Conservation (phyloP, 2,329 filamentous ascomycete genomes). For the Alternaria burnsii region DNA sequence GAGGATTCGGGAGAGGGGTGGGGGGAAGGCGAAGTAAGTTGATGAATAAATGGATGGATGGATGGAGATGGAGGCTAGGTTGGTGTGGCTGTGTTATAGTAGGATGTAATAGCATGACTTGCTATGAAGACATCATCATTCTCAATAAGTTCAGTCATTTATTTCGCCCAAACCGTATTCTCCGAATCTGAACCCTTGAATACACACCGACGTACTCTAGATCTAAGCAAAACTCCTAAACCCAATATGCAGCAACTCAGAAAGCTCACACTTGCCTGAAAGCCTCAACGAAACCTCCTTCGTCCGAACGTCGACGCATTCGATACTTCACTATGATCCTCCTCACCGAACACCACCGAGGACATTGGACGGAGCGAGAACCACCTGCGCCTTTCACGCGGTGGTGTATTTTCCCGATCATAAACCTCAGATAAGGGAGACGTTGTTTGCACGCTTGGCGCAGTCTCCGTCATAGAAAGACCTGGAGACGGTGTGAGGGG, state of each 20-base stretch:
- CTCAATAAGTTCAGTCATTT: too few species aligned
- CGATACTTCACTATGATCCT: not conserved
- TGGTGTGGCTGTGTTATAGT: not conserved
- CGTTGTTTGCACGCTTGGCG: not conserved
- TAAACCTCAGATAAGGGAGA: not conserved
- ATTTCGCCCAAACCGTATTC: too few species aligned
- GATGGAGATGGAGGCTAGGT: not conserved
- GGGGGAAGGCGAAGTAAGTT: slow-evolving; percentile 39
- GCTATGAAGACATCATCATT: too few species aligned
- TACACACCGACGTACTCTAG: too few species aligned
- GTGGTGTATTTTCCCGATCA: not conserved
- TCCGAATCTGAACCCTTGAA: too few species aligned
- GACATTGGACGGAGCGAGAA: not conserved
- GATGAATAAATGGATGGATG: not conserved
- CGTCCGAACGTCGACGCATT: not conserved
- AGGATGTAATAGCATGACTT: not conserved
- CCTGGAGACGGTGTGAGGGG: not conserved
- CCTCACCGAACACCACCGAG: not conserved
- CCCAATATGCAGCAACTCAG: not conserved
- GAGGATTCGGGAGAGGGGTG: slow-evolving; percentile 39
- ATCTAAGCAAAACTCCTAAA: not conserved
- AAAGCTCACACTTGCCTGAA: not conserved
- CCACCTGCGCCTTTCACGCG: not conserved
- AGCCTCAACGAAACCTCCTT: not conserved
- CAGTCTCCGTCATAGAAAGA: not conserved